Evolutionary conservation across 2,329 filamentous ascomycete species (phyloP).

Genomic region (Nothophoma quercina): DNA sequence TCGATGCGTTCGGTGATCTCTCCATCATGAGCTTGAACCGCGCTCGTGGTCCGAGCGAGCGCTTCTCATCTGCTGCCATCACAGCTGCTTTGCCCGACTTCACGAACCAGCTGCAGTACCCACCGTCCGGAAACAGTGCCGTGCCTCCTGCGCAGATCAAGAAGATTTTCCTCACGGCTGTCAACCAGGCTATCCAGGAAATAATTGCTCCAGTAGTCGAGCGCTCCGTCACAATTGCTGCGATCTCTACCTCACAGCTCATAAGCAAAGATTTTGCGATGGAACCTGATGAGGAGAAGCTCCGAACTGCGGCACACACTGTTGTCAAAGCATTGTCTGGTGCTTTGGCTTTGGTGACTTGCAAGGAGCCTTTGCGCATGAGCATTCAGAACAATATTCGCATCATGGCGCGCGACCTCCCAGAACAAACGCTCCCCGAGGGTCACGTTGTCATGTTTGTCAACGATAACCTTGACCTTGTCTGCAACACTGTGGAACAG

Average conservation of each 20-base stretch:
- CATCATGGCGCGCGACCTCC: conserved; percentile 72
- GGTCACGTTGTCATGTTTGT: conserved; percentile 98
- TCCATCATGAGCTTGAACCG: conserved; percentile 70
- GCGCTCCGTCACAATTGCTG: conserved; percentile 95
- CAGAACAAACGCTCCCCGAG: conserved; percentile 80
- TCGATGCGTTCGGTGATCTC: conserved; percentile 85
- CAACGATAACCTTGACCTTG: conserved; percentile 93
- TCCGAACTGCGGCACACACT: conserved; percentile 85
- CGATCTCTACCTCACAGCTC: conserved; percentile 94
- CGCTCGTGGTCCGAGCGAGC: conserved; percentile 68
- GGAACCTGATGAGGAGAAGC: conserved; percentile 85
- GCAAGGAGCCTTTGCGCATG: conserved; percentile 93
- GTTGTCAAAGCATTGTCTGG: conserved; percentile 96
- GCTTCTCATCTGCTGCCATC: conserved; percentile 79
- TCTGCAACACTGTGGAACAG: conserved; percentile 93
- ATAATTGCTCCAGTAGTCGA: conserved; percentile 98
- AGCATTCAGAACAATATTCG: conserved; percentile 98
- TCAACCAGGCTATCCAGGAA: conserved; percentile 89
- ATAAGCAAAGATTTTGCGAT: conserved; percentile 96
- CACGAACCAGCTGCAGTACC: conserved; percentile 78
- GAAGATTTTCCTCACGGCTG: conserved; percentile 82
- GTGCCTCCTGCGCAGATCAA: conserved; percentile 71
- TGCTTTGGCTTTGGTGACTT: conserved; percentile 94
- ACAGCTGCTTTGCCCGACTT: conserved; percentile 85
- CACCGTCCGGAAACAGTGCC: conserved; percentile 72